Evolutionary conservation across 441 rosid genomes (phyloP), one percentile per base, ranked within the genome.

Genomic region (Mallotus repandus): DNA sequence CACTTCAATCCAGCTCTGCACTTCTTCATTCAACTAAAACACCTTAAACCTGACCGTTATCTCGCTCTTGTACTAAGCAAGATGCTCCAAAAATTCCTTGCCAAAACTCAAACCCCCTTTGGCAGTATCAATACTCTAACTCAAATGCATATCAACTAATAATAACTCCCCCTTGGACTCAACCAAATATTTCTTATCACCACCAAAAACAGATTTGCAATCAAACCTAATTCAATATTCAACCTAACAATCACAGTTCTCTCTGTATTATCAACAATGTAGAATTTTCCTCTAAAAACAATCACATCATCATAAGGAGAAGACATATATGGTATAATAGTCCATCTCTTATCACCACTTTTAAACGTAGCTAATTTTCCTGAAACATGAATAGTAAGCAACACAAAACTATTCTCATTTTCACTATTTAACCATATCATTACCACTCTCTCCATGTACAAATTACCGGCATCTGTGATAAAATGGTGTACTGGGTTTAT

Each of bases 251-350:
- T 53, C 59, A 93, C 93, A 62, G 88, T 81, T 69, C 88, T 89
- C 61, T 98, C 97, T 0, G 77, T 84, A 70, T 82, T 74, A 70
- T 96, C 97, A 18, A 96, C 97, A 0, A 96, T 96, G 22, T 81
- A 88, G 69, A 93, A 89, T 13, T 77, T 71, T 49, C 87, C 96
- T 68, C 81, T 71, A 52, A 77, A 84, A 49, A 89, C 80, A 67
- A 90, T 81, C 55, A 93, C 97, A 77, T 96, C 97, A 77, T 93
- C 99, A 16, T 83, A 93, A 60, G 94, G 97, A 41, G 92, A 96
- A 9, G 87, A 83, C 97, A 90, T 91, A 64, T 91, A 91, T 15
- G 77, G 76, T 41, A 90, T 85, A 21, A 96, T 86, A 55, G 82
- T 84, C 98, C 98, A 96, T 7, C 66, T 81, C 71, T 86, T 80